Evolutionary conservation across 768 basidiomycete species (phyloP), one percentile per base, ranked within the genome.

Genomic region (Dentipellis sp.): DNA sequence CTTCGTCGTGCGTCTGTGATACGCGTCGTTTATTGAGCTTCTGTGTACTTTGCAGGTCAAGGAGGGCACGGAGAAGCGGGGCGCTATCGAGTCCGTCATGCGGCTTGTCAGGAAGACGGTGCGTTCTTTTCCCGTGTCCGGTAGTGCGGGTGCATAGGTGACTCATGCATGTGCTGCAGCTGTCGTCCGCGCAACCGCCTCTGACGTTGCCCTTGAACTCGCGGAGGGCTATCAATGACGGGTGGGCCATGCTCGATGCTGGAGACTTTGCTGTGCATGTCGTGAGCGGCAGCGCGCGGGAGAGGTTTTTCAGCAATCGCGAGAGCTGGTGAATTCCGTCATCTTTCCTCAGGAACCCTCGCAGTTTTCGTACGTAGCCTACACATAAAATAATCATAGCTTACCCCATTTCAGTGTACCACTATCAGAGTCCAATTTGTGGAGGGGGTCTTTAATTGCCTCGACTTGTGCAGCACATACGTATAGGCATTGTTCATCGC

Each of bases 171-270:
- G 29, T 29, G 29, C 6, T 6, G 38, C 55, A 90, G 88, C 71
- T 91, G 16, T 69, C 29, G 29, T 87, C 53, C 74, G 72, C 22
- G 68, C 74, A 57, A 69, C 11, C 85, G 1, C 81, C 83, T 10
- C 63, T 89, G 34, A 65, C 73, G 12, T 71, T 91, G 11, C 81
- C 85, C 3, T 78, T 80, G 17, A 89, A 88, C 57, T 73, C 78
- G 34, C 82, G 81, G 64, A 77, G 78, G 36, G 73, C 78, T 29
- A 74, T 75, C 56, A 76, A 79, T 59, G 83, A 84, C 53, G 88
- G 86, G 22, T 93, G 90, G 91, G 86, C 84, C 2, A 82, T 92
- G 82, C 72, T 93, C 49, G 90, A 93, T 66, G 86, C 81, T 7
- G 89, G 89, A 34, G 76, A 81, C 48, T 87, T 90, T 74, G 90